Conservation (phyloP, 2,329 filamentous ascomycete genomes). For the Colletotrichum graminicola region DNA sequence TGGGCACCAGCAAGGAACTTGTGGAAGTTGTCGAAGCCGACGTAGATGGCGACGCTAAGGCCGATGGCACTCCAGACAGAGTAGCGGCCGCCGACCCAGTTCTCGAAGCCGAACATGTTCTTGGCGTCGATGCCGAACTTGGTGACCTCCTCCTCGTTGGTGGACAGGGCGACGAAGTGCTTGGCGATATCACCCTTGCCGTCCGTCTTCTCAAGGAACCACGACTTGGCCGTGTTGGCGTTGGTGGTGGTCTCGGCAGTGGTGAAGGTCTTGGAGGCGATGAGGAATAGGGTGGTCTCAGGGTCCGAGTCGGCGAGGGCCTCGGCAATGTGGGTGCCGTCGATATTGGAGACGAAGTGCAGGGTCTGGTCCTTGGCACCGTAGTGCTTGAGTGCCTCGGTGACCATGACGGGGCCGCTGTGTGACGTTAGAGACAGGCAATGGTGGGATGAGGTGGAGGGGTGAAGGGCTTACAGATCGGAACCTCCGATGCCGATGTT, state of each 20-base stretch:
- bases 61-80: conserved; percentile 99
- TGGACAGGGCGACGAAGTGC: conserved; percentile 98
- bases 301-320: conserved; percentile 89
- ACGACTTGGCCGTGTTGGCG: conserved; percentile 94
- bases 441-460: background rate
- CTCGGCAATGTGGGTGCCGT: conserved; percentile 97
- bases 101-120: conserved; percentile 99
- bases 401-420: conserved; percentile 98
- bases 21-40: conserved; percentile 98
- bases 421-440: conserved; percentile 36
- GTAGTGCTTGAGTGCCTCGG: conserved; percentile 96
- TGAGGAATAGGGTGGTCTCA: conserved; percentile 98
- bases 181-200: conserved; percentile 91
- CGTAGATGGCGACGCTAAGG: conserved; percentile 91
- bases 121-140: conserved; percentile 99
- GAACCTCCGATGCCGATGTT: conserved; percentile 99
- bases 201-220: conserved; percentile 88
- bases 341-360: conserved; percentile 99
- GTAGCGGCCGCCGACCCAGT: conserved; percentile 98
- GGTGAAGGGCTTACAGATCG: conserved; percentile 79
- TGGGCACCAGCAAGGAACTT: conserved; percentile 95
- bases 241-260: conserved; percentile 98
- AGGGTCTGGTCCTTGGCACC: conserved; percentile 86
- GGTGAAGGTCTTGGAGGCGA: conserved; percentile 99
- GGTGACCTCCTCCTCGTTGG: conserved; percentile 93